Percentiles rank a stretch among this genome's conserved stretches.
These are phyloP conservation scores for Boletus edulis DNA, from an alignment of 768 basidiomycete species.

Conservation along the genomic window DNA sequence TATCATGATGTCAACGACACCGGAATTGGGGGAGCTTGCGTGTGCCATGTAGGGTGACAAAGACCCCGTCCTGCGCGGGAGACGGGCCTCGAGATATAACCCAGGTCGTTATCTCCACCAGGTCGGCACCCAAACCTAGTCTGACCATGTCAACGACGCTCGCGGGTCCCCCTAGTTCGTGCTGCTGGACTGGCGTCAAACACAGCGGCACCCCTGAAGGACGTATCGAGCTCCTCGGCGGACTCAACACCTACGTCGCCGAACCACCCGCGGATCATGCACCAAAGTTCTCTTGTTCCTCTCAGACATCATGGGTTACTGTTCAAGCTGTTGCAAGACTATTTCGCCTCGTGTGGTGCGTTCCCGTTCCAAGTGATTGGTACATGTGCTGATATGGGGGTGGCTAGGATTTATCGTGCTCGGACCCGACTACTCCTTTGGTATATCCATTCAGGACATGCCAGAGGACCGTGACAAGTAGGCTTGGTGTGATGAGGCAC, in stretches of 20 bases:
- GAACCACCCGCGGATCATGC: slow-evolving; percentile 38
- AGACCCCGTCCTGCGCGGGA: too few relatives aligned
- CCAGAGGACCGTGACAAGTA: slow-evolving; percentile 28
- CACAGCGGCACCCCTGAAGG: slow-evolving; percentile 50
- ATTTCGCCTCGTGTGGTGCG: slow-evolving; percentile 51
- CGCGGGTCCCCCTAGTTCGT: slow-evolving; percentile 43
- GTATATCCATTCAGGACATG: slow-evolving; percentile 40
- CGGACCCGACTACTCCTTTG: slow-evolving; percentile 61
- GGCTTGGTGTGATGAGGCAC: slow-evolving; percentile 38
- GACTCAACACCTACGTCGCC: slow-evolving; percentile 52
- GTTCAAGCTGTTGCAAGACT: slow-evolving; percentile 57
- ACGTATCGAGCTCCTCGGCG: slow-evolving; percentile 41
- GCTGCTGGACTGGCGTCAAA: slow-evolving; percentile 49
- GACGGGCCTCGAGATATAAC: not conserved
- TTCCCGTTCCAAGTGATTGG: not conserved
- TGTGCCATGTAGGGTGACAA: not conserved
- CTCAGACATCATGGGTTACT: slow-evolving; percentile 48
- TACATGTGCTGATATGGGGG: not conserved
- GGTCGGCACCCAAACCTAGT: not conserved
- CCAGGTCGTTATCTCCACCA: not conserved
- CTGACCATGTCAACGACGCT: slow-evolving; percentile 25
- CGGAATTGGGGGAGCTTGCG: too few relatives aligned
- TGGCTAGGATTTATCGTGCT: slow-evolving; percentile 52
- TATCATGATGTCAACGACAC: not conserved
- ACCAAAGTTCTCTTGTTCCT: slow-evolving; percentile 52